A percentile compares a stretch with the other conserved stretches of the same genome.
These are phyloP conservation scores for Candida maris DNA, from an alignment of 805 yeast genomes.

Conservation along the genomic window DNA sequence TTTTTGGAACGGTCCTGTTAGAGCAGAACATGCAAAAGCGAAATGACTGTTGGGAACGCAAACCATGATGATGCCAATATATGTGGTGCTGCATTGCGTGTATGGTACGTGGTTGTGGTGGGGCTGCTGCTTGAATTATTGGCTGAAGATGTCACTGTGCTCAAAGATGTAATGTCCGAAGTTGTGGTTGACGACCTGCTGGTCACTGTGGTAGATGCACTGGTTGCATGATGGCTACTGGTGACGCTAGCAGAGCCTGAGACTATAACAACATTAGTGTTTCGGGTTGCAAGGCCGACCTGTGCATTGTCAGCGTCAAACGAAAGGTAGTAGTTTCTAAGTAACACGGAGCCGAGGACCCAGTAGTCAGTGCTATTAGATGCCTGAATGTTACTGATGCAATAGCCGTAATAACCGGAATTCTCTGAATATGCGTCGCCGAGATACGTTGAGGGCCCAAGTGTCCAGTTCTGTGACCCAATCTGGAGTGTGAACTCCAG, in stretches of 20 bases:
- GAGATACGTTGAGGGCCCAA: constrained; percentile 42
- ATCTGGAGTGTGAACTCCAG: constrained; percentile 39
- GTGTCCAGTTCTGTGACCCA: constrained; percentile 42
- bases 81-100: not conserved
- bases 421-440: constrained; percentile 42
- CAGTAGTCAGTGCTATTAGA: constrained; percentile 42
- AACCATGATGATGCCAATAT: not conserved
- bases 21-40: not conserved
- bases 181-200: not conserved
- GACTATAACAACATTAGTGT: constrained; percentile 23
- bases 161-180: no score
- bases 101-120: not conserved
- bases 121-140: no score
- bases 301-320: constrained; percentile 49
- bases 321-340: constrained; percentile 52
- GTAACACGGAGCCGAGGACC: constrained; percentile 64
- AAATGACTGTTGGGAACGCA: not conserved
- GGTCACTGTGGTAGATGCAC: not conserved
- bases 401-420: constrained; percentile 42
- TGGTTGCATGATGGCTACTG: constrained; percentile 3
- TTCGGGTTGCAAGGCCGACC: constrained; percentile 53
- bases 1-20: no score
- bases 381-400: constrained; percentile 66
- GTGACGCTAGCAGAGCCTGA: constrained; percentile 2
- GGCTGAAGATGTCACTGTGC: no score